Evolutionary conservation across 208 protist genomes (phyloP).

Genomic region (Leishmania gerbilli): DNA sequence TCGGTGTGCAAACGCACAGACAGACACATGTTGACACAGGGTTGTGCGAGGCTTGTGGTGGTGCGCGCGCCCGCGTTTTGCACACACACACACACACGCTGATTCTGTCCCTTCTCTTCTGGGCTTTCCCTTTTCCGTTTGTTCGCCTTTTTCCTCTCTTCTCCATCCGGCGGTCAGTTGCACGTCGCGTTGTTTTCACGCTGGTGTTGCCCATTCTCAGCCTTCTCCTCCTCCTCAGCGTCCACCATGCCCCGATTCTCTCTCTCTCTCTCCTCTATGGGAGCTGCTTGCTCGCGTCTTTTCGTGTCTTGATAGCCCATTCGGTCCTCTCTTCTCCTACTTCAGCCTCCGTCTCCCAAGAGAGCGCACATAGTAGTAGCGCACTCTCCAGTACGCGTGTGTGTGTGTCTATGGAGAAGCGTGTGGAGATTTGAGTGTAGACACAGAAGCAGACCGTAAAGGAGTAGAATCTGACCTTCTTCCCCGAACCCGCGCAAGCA

Average conservation of each 20-base stretch:
- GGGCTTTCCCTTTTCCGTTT: neutral
- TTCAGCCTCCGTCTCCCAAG: neutral
- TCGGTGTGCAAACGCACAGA: neutral
- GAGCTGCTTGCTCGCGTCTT: neutral
- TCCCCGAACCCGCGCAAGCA: neutral
- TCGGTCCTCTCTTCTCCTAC: neutral
- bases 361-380: neutral
- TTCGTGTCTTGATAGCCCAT: neutral
- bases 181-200: neutral
- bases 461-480: neutral
- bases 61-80: neutral
- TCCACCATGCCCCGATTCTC: neutral
- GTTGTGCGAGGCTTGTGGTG: neutral
- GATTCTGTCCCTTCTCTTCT: neutral
- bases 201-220: neutral
- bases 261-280: neutral
- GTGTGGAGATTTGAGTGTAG: neutral
- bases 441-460: too few species aligned
- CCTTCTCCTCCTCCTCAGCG: neutral
- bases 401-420: neutral
- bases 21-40: neutral
- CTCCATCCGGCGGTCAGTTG: neutral
- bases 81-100: neutral
- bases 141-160: neutral
- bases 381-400: neutral